Base-by-base conservation (phyloP, 1,284 basidiomycete genomes). In the Flammula alnicola region DNA sequence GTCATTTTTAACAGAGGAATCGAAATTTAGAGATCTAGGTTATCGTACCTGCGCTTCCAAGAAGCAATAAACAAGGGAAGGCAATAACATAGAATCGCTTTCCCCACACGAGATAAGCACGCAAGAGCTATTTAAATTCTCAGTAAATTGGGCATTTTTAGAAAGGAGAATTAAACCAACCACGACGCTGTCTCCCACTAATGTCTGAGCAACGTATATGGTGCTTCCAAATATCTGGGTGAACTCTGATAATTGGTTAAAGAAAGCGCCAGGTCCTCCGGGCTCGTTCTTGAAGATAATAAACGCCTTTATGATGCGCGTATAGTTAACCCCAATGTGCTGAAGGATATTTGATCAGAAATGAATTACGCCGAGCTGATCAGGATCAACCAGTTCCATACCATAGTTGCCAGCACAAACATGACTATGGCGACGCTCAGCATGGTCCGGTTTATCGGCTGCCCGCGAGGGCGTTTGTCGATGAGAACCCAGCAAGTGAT, bases 31-130 rank as follows among this genome's bases (percentile, higher is more conserved):
- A 16, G 16, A 30, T 10, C 10, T 16, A 29, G 14, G 4, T 16
- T 7, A 11, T 14, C 35, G 1, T 19, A 45, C 44, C 20, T 19
- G 44, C 17, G n/a, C 44, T 45, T 3, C 35, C 35, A 12, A 38
- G 30, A 9, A 38, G 35, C 6, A 45, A 26, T 3, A 45, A 35
- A 20, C 22, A 19, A 23, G 44, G 44, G 12, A 45, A 38, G 2
- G 33, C 22, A 5, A 45, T 33, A 25, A 45, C 26, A 8, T 26
- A 36, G 16, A 45, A 29, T 37, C 35, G 33, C 23, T 30, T 37
- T 1, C 44, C 44, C 44, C 44, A 45, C 4, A 45, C 35, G 7
- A 37, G n/a, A 5, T 45, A 45, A n/a, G 44, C 44, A 1, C 44
- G 23, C n/a, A 37, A 22, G 12, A 45, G 25, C 44, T 45, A 19